Base-by-base conservation (phyloP, 1,284 basidiomycete species). In the Phlebopus sp. region DNA sequence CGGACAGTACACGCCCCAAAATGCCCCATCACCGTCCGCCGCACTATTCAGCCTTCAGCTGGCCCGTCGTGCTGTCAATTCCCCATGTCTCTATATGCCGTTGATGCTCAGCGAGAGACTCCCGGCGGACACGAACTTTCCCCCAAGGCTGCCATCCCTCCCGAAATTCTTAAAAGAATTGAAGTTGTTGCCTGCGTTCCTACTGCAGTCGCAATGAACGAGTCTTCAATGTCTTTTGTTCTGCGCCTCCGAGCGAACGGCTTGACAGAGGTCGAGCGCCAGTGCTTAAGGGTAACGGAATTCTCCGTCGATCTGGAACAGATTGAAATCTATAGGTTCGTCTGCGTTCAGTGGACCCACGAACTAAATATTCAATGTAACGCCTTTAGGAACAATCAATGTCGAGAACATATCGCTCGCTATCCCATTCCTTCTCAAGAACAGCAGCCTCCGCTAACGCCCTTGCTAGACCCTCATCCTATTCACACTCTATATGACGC, bases 141-240 rank as follows among this genome's bases (percentile, higher is more conserved):
- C 3, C 37, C 44, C 35, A 44, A 7, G 41, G 57, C 54, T 30
- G 53, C 52, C 32, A 78, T 86, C 23, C 81, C 82, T 2, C 10
- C 60, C 11, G 73, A 81, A 6, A 54, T 87, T 7, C 59, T 88
- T 6, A 74, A 75, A 4, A 81, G 80, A 51, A 69, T 90, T 17
- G 77, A 85, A 47, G 71, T 87, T 40, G 58, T 84, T 13, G 78
- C 77, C 5, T 79, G 79, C 15, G 71, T 85, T 4, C 84, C 88
- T 0, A 73, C 77, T 25, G 70, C 74, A 49, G 59, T 79, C 19
- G 67, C 78, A 38, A 62, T 79, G 42, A 64, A 77, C 14, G 74
- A 74, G 18, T 62, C 64, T 15, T 58, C 53, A 6, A 52, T 89
- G 30, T 75, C 81, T 0, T 67, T 90, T 37, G 69, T 73, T 13